Evolutionary conservation across 805 yeast genomes (phyloP), one percentile per base, ranked within the genome.

Genomic region (Candida piceae): DNA sequence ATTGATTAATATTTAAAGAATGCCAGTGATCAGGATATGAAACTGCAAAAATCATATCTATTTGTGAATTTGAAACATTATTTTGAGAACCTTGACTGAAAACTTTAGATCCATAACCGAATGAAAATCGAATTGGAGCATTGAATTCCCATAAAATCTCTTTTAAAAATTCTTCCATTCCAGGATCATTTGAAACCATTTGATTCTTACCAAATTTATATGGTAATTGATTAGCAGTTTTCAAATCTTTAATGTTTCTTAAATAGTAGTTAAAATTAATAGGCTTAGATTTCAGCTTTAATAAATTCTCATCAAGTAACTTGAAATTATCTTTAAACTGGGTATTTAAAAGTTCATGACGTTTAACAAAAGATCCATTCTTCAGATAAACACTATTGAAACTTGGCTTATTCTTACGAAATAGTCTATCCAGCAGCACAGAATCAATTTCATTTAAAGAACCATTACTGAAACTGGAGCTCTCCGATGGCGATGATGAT

Each of bases 31-130:
- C 65, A 3, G 94, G 77, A 53, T 80, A 74, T 0, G 81, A 71
- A 2, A 89, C 97, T 1, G 85, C 87, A 50, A 84, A 78, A 10
- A 90, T 83, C 60, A 93, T 61, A 57, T 93, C 98, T 10, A 86
- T 75, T 58, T 93, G 97, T 0, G 88, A 81, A 19, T 53, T 51
- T 1, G 52, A 39, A 4, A 40, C 29, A 24, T 70, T 69, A 10
- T 58, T 54, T 9, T 55, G 47, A 3, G 53, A 38, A 4, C 78
- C 80, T 57, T 90, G 98, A 25, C 76, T 70, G 51, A 93, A 84
- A 1, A 93, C 96, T 4, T 96, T 96, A 7, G 95, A 84, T 2
- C 98, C 98, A 59, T 90, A 90, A 0, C 97, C 98, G 61, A 90
- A 84, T 1, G 96, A 80, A 50, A 76, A 84, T 36, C 77, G 66